Percentiles rank a stretch among this genome's conserved stretches.
These are phyloP conservation scores for Saprolegnia diclina DNA, from an alignment of 352 stramenopile species.

Conservation along the genomic window DNA sequence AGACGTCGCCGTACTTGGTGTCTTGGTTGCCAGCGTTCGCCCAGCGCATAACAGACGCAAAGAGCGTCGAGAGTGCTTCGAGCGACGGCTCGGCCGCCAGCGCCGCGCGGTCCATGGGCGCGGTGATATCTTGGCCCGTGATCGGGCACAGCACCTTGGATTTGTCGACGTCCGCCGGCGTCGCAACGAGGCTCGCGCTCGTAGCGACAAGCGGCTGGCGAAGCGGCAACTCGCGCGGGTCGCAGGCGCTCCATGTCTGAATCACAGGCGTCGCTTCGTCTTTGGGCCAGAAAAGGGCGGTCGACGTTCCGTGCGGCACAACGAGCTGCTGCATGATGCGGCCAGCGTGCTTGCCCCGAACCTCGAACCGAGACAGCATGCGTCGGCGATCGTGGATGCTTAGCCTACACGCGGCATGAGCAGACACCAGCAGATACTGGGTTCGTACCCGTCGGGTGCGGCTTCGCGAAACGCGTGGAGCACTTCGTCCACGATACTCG, in stretches of 20 bases:
- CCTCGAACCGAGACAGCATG: slow-evolving; percentile 8
- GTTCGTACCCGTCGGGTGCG: background rate
- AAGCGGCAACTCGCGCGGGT: background rate
- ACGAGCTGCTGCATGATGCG: slow-evolving; percentile 4
- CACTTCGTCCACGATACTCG: background rate
- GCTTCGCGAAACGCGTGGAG: background rate
- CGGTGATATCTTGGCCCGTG: background rate
- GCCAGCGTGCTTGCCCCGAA: background rate
- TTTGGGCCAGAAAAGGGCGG: background rate
- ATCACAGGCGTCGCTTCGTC: background rate
- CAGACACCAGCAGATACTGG: background rate
- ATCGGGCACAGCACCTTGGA: slow-evolving; percentile 4
- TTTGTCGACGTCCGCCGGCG: background rate
- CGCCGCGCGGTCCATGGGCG: background rate
- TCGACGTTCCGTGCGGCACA: background rate
- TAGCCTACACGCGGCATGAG: background rate
- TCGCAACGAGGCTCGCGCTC: background rate
- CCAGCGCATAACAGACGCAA: slow-evolving; percentile 13
- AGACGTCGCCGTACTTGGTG: background rate
- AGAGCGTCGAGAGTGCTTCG: background rate
- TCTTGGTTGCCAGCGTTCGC: background rate
- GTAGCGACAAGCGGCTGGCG: background rate
- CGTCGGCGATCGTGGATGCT: background rate
- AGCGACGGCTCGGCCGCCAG: slow-evolving; percentile 1
- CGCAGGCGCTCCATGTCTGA: slow-evolving; percentile 4